Evolutionary conservation across 768 basidiomycete species (phyloP), one percentile per base, ranked within the genome.

Genomic region (Lactarius vividus): DNA sequence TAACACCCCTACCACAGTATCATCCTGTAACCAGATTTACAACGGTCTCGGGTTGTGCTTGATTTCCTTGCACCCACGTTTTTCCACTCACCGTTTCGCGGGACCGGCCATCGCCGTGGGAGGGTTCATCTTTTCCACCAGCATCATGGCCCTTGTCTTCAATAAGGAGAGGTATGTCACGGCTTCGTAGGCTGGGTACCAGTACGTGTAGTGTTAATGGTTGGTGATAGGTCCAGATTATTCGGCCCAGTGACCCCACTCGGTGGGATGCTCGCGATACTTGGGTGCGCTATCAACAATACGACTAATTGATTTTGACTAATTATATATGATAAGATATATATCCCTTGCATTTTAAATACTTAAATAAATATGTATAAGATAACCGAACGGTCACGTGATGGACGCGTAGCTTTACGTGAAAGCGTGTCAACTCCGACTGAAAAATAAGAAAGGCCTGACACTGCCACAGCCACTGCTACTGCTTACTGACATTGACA

Each of bases 231-330:
- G 44, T 73, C 84, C 67, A 83, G 74, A 67, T 78, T 81, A 65
- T 69, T 89, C 28, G 89, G 88, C 0, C 88, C 87, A 9, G 75
- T 88, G 58, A 91, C 88, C 33, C 89, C 89, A 0, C 69, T 90
- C 9, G 89, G 88, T 2, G 89, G 84, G 3, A 62, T 81, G 23
- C 59, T 84, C 1, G 85, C 88, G 85, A 88, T 89, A 70, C 83
- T 84, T 37, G 89, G 89, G 88, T 89, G 71, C 77, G 85, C 68
- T 33, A 2, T 40, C 40, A 15, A 29, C 10, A n/a, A 4, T 67
- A 29, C 42, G 40, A 57, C 58, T 39, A 31, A 39, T 53, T 9
- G 11, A 39, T 33, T 15, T 4, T 31, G 15, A 33, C 67, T 33
- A n/a, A 29, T 55, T n/a, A 18, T 4, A 52, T 2, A 35, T n/a